Percentiles rank a stretch among this genome's conserved stretches.
Evolutionary conservation across 2,329 filamentous ascomycete species (phyloP).

Genomic region (Xylariaceae sp.): DNA sequence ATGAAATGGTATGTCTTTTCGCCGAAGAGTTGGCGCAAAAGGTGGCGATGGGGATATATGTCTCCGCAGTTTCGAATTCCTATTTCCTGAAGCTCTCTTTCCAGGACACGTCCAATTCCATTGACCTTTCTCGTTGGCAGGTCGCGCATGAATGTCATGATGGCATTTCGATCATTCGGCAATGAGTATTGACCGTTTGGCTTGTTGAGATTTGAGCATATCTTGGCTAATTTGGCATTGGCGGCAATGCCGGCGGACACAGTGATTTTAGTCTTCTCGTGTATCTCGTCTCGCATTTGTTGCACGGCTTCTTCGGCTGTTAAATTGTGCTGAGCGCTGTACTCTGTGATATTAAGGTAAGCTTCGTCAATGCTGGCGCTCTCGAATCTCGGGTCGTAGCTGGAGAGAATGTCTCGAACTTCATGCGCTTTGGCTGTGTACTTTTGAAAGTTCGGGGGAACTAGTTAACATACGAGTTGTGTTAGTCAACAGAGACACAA

Average conservation of each 20-base stretch:
- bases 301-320: slow-evolving; percentile 68
- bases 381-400: slow-evolving; percentile 90
- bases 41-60: slow-evolving; percentile 71
- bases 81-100: slow-evolving; percentile 82
- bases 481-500: neutral
- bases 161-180: slow-evolving; percentile 64
- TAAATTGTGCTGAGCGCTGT: slow-evolving; percentile 66
- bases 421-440: slow-evolving; percentile 88
- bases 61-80: slow-evolving; percentile 87
- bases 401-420: slow-evolving; percentile 72
- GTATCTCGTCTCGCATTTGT: slow-evolving; percentile 72
- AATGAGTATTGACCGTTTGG: slow-evolving; percentile 88
- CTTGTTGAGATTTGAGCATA: slow-evolving; percentile 93
- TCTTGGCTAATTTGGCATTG: slow-evolving; percentile 91
- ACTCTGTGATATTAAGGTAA: slow-evolving; percentile 89
- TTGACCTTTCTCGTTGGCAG: slow-evolving; percentile 89
- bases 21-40: slow-evolving; percentile 74
- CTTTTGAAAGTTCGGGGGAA: slow-evolving; percentile 85
- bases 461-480: neutral
- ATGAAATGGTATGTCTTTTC: slow-evolving; percentile 89
- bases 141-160: slow-evolving; percentile 81
- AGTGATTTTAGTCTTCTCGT: slow-evolving; percentile 73
- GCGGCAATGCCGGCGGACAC: slow-evolving; percentile 92
- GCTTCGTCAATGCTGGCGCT: slow-evolving; percentile 95
- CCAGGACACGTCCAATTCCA: slow-evolving; percentile 88